phyloP scores from a whole-genome alignment of 1,284 basidiomycete genomes.

The Phellopilus nigrolimitatus region DNA sequence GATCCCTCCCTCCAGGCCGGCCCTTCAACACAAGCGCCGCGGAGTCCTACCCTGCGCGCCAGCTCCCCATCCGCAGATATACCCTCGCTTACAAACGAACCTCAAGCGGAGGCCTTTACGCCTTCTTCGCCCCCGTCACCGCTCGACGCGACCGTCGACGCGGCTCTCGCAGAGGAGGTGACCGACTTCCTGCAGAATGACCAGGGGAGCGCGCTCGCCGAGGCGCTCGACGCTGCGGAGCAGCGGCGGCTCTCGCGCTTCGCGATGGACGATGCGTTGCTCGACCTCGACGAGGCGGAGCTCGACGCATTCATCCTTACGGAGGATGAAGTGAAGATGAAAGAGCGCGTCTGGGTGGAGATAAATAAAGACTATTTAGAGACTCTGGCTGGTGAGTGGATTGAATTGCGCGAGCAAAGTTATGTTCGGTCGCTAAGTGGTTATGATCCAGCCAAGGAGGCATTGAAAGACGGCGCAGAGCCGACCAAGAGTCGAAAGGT shows the following conservation, averaged over 20 bases:
- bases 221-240: conserved; percentile 61
- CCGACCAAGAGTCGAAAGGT: conserved; percentile 69
- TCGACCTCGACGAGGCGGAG: conserved; percentile 89
- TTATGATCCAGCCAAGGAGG: conserved; percentile 57
- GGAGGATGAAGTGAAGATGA: conserved; percentile 84
- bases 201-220: conserved; percentile 50
- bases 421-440: conserved; percentile 39
- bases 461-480: conserved; percentile 43
- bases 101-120: background rate
- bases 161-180: conserved; percentile 60
- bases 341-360: conserved; percentile 96
- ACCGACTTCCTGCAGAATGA: conserved; percentile 54
- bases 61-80: background rate
- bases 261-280: conserved; percentile 55
- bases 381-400: conserved; percentile 72
- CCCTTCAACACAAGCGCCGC: background rate
- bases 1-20: conserved; percentile 21
- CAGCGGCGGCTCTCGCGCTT: conserved; percentile 51
- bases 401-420: conserved; percentile 5
- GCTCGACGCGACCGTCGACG: conserved; percentile 46
- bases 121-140: no score
- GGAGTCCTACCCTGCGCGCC: conserved; percentile 1
- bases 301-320: conserved; percentile 82
- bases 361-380: conserved; percentile 93
- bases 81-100: no score